Percentiles rank a stretch among this genome's conserved stretches.
Conservation (phyloP, 2,329 filamentous ascomycete species). For the Pseudocercospora eumusae region DNA sequence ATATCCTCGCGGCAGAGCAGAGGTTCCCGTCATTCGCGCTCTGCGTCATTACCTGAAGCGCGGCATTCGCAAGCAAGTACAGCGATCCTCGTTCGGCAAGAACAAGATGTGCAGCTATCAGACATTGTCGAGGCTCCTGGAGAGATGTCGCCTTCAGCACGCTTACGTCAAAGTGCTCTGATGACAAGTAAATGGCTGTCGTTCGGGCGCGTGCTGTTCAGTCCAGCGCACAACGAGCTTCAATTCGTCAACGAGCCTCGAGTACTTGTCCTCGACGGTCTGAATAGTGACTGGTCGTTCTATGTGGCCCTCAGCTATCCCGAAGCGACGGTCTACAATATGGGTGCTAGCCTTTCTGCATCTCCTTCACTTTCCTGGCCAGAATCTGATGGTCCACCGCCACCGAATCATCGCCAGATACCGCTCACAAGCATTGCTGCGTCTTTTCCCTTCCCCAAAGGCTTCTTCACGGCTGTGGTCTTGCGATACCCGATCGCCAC, state of each 20-base stretch:
- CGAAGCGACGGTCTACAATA: constrained; percentile 71
- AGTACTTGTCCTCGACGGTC: constrained; percentile 77
- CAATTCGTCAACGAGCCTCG: constrained; percentile 59
- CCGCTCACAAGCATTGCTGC: constrained; percentile 63
- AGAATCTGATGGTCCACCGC: constrained; percentile 28
- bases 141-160: constrained; percentile 23
- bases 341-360: constrained; percentile 23
- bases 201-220: constrained; percentile 81
- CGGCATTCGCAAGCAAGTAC: constrained; percentile 28
- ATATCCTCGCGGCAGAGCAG: constrained; percentile 35
- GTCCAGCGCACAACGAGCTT: constrained; percentile 72
- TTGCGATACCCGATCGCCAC: constrained; percentile 74
- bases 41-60: constrained; percentile 35
- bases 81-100: constrained; percentile 30
- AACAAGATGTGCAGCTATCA: constrained; percentile 61
- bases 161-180: constrained; percentile 76
- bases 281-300: constrained; percentile 89
- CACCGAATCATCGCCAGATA: constrained; percentile 72
- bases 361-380: constrained; percentile 24
- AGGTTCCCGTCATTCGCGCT: constrained; percentile 34
- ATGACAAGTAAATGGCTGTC: constrained; percentile 87
- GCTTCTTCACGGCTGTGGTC: constrained; percentile 74
- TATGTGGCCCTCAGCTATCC: constrained; percentile 81
- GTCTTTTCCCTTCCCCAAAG: constrained; percentile 72
- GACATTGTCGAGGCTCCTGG: constrained; percentile 42